Evolutionary conservation across 768 basidiomycete species (phyloP).

Genomic region (Hygrophorus pudorinus): DNA sequence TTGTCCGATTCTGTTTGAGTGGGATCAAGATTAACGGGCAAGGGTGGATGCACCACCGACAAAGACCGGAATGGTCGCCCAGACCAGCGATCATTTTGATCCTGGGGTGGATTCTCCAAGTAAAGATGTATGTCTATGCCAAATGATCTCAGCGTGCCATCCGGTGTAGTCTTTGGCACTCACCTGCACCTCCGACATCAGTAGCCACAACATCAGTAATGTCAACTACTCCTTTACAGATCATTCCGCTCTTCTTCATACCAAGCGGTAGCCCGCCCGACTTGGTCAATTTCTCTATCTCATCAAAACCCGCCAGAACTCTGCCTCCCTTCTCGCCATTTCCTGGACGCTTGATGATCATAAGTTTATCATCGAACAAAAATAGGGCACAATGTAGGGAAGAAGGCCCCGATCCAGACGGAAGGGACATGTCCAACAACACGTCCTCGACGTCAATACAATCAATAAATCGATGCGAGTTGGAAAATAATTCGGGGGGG

Average conservation of each 20-base stretch:
- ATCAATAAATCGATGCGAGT: conserved; percentile 80
- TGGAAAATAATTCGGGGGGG: conserved; percentile 83
- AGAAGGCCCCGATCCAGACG: conserved; percentile 32
- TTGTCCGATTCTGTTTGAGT: conserved; percentile 57
- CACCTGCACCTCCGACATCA: conserved; percentile 81
- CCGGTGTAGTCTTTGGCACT: conserved; percentile 12
- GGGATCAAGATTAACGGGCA: conserved; percentile 57
- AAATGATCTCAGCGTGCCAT: not conserved
- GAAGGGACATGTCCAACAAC: conserved; percentile 38
- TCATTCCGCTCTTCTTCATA: conserved; percentile 73
- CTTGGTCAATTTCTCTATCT: conserved; percentile 64
- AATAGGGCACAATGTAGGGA: conserved; percentile 81
- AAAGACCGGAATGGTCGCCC: conserved; percentile 77
- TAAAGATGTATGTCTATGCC: conserved; percentile 73
- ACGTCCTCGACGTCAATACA: conserved; percentile 90
- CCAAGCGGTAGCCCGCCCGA: conserved; percentile 48
- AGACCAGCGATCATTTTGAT: conserved; percentile 81
- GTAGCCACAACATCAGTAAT: conserved; percentile 76
- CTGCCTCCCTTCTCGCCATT: conserved; percentile 70
- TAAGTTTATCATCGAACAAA: conserved; percentile 88
- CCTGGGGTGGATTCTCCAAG: conserved; percentile 72
- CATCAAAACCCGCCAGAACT: conserved; percentile 64
- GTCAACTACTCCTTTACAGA: conserved; percentile 78
- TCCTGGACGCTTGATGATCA: conserved; percentile 80
- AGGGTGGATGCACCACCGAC: conserved; percentile 69